These are phyloP conservation scores for Mariannaea sp. DNA, from an alignment of 2,329 filamentous ascomycete genomes.

Conservation along the genomic window DNA sequence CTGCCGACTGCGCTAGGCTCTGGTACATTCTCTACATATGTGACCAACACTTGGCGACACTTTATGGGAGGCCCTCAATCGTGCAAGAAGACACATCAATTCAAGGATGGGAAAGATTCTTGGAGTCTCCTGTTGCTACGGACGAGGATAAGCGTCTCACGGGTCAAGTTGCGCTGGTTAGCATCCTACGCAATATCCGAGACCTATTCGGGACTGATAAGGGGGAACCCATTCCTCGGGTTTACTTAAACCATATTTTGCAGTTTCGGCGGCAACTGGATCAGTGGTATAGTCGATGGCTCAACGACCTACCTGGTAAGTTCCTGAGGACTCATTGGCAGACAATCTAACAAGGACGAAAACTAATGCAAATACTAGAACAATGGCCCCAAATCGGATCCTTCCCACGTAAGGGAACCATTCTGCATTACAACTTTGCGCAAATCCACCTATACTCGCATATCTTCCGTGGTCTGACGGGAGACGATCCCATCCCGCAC, in stretches of 20 bases:
- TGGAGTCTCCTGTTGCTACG: constrained; percentile 56
- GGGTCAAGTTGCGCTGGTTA: constrained; percentile 63
- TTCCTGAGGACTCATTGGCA: rapidly evolving
- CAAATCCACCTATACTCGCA: constrained; percentile 50
- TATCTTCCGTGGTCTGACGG: constrained; percentile 46
- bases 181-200: constrained; percentile 60
- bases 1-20: constrained; percentile 58
- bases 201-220: constrained; percentile 62
- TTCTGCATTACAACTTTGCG: constrained; percentile 49
- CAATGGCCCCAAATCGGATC: constrained; percentile 47
- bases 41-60: constrained; percentile 64
- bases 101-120: constrained; percentile 60
- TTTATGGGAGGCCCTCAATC: constrained; percentile 63
- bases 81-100: constrained; percentile 63
- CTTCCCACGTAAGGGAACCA: constrained; percentile 48
- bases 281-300: constrained; percentile 47
- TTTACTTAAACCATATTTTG: constrained; percentile 55
- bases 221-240: constrained; percentile 56
- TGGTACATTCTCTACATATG: constrained; percentile 67
- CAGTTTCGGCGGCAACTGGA: constrained; percentile 45
- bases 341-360: not conserved
- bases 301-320: constrained; percentile 41
- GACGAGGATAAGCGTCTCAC: constrained; percentile 61
- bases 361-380: constrained; percentile 33
- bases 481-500: constrained; percentile 40